Evolutionary conservation across 345 rosid genomes (phyloP).

Genomic region (Microcos paniculata): DNA sequence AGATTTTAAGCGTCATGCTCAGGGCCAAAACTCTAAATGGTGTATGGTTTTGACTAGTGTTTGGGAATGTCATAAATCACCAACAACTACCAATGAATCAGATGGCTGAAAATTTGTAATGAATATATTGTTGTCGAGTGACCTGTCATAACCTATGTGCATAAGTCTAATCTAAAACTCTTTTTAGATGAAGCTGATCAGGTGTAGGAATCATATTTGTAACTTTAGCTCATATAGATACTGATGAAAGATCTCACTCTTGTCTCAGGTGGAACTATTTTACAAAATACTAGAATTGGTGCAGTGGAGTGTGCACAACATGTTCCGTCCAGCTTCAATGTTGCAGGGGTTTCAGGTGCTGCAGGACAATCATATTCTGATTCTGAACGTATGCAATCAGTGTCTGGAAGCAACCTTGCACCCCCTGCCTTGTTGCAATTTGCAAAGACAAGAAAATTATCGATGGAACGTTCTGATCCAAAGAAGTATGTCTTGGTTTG

Average conservation of each 20-base stretch:
- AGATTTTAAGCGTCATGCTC: not conserved
- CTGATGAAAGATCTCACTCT: constrained; percentile 32
- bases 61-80: not conserved
- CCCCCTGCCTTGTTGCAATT: constrained; percentile 77
- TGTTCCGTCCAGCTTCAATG: constrained; percentile 38
- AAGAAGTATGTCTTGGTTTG: constrained; percentile 59
- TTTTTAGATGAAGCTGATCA: not conserved
- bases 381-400: constrained; percentile 65
- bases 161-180: not conserved
- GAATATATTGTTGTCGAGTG: not conserved
- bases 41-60: not conserved
- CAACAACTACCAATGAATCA: not conserved
- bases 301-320: constrained; percentile 39
- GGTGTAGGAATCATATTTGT: not conserved
- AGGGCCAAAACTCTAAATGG: not conserved
- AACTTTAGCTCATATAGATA: constrained; percentile 31
- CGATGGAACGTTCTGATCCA: constrained; percentile 78
- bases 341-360: constrained; percentile 50
- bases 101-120: not conserved
- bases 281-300: constrained; percentile 32
- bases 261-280: constrained; percentile 42
- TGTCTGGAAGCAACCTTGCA: constrained; percentile 58
- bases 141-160: not conserved
- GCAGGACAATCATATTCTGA: constrained; percentile 56
- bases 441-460: constrained; percentile 91